Evolutionary conservation across 75 land plant species (phyloP).

Genomic region (Adiantum capillusveneris): DNA sequence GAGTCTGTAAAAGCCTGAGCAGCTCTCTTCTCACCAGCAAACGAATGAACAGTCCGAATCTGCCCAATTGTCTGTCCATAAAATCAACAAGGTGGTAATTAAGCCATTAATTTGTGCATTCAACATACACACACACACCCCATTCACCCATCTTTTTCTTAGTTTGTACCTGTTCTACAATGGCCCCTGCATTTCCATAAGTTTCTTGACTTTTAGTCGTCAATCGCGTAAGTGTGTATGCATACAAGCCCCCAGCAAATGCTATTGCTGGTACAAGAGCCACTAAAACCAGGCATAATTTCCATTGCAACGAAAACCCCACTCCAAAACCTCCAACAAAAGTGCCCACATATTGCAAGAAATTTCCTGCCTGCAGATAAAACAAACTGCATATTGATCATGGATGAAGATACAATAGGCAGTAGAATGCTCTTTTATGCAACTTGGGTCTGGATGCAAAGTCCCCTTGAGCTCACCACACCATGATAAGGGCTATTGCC

Average conservation of each 20-base stretch:
- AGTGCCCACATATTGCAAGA: slow-evolving; percentile 43
- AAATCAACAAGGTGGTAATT: too few relatives aligned
- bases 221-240: slow-evolving; percentile 28
- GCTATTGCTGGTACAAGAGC: slow-evolving; percentile 54
- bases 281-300: slow-evolving; percentile 42
- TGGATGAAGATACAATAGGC: too few relatives aligned
- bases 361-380: slow-evolving; percentile 53
- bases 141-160: too few relatives aligned
- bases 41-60: slow-evolving; percentile 33
- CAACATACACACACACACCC: too few relatives aligned
- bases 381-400: too few relatives aligned
- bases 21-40: slow-evolving; percentile 32
- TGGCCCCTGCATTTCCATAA: slow-evolving; percentile 41
- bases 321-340: slow-evolving; percentile 62
- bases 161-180: slow-evolving; percentile 66
- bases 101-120: too few relatives aligned
- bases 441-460: too few relatives aligned
- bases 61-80: slow-evolving; percentile 14
- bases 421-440: too few relatives aligned
- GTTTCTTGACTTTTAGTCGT: slow-evolving; percentile 40
- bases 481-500: too few relatives aligned
- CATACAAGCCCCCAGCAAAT: slow-evolving; percentile 43
- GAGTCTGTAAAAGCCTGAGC: slow-evolving; percentile 4
- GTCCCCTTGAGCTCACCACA: too few relatives aligned
- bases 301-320: slow-evolving; percentile 53